phyloP scores from a whole-genome alignment of 257 asterid genomes.

The Gentiana macrophylla region DNA sequence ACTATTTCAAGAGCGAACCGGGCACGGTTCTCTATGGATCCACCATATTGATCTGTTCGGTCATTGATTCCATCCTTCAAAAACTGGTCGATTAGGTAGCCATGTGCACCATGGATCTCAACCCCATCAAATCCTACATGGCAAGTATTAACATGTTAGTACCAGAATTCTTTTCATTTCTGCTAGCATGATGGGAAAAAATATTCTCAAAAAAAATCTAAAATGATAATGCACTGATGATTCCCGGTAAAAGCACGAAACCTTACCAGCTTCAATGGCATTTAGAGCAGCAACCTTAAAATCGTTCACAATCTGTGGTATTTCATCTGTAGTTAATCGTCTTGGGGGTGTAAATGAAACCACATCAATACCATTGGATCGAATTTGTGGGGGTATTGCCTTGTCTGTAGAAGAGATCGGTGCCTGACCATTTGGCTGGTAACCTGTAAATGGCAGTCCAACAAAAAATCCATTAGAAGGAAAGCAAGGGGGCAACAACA shows the following conservation, averaged over 20 bases:
- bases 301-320: constrained; percentile 8
- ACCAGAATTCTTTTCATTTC: too few species aligned
- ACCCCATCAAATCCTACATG: constrained; percentile 18
- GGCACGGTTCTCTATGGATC: constrained; percentile 18
- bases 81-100: constrained; percentile 19
- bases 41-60: constrained; percentile 20
- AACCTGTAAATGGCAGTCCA: constrained; percentile 3
- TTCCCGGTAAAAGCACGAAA: not conserved
- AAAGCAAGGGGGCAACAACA: too few species aligned
- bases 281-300: constrained; percentile 12
- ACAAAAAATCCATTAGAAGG: too few species aligned
- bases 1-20: constrained; percentile 17
- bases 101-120: constrained; percentile 21
- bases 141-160: too few species aligned
- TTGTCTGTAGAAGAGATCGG: constrained; percentile 8
- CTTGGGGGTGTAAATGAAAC: constrained; percentile 1
- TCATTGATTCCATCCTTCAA: constrained; percentile 17
- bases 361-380: constrained; percentile 3
- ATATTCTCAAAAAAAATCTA: too few species aligned
- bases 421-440: constrained; percentile 14
- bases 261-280: constrained; percentile 18
- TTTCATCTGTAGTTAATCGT: constrained; percentile 6
- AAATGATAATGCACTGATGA: too few species aligned
- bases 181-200: too few species aligned
- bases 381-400: constrained; percentile 4